These are phyloP conservation scores for Clitocybe nebularis DNA, from an alignment of 1,284 basidiomycete species.

Conservation along the genomic window DNA sequence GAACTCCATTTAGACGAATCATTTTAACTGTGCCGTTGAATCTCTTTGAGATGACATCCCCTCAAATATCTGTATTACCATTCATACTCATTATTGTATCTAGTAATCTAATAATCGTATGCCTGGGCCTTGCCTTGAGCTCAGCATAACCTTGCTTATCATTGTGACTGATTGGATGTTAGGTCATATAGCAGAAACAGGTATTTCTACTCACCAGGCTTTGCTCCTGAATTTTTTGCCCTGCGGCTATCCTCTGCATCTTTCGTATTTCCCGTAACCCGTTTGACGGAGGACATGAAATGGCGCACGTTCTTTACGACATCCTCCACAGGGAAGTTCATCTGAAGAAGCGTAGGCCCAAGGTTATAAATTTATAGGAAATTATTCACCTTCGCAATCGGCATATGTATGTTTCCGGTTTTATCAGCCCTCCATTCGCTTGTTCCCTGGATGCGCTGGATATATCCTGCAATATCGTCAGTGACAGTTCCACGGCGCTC, in stretches of 20 bases:
- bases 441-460: constrained; percentile 77
- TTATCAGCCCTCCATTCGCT: constrained; percentile 95
- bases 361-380: too few species aligned
- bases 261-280: constrained; percentile 65
- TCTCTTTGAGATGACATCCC: too few species aligned
- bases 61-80: constrained; percentile 5
- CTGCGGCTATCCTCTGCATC: constrained; percentile 34
- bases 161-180: constrained; percentile 49
- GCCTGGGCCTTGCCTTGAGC: constrained; percentile 83
- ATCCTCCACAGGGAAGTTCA: constrained; percentile 72
- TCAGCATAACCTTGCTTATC: constrained; percentile 75
- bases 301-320: constrained; percentile 78
- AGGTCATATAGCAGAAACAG: constrained; percentile 5
- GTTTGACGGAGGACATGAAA: constrained; percentile 77
- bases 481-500: constrained; percentile 93
- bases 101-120: constrained; percentile 68
- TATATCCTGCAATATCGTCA: constrained; percentile 78
- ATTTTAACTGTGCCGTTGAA: too few species aligned
- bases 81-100: constrained; percentile 13
- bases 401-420: constrained; percentile 77
- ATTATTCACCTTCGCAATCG: constrained; percentile 62
- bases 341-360: constrained; percentile 33
- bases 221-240: constrained; percentile 30
- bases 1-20: background rate
- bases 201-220: constrained; percentile 29